Percentiles rank a stretch among this genome's conserved stretches.
These are phyloP conservation scores for Cafeteria roenbergensis DNA, from an alignment of 108 stramenopile genomes.

Conservation along the genomic window DNA sequence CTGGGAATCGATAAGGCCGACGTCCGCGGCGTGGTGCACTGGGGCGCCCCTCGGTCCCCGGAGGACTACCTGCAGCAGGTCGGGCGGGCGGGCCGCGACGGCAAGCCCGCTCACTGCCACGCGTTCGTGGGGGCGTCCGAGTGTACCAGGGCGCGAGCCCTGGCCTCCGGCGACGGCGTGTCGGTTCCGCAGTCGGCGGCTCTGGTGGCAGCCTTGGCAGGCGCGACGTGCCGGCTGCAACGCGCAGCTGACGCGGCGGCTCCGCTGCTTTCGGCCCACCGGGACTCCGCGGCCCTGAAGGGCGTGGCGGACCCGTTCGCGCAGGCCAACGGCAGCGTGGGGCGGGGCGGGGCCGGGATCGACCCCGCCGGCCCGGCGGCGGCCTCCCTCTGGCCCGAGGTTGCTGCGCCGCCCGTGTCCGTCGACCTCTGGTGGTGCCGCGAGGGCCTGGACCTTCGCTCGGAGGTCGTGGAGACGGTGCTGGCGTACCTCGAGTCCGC, in stretches of 20 bases:
- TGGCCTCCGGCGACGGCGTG: background rate
- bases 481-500: background rate
- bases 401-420: background rate
- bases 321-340: background rate
- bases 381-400: background rate
- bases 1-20: constrained; percentile 89
- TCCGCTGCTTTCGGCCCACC: too few species aligned
- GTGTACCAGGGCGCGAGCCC: background rate
- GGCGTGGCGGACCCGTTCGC: background rate
- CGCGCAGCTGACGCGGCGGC: too few species aligned
- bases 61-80: constrained; percentile 92
- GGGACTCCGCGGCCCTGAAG: too few species aligned
- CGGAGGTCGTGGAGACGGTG: background rate
- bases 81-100: constrained; percentile 87
- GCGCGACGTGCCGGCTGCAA: too few species aligned
- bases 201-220: background rate
- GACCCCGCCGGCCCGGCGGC: background rate
- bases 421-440: background rate
- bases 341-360: background rate
- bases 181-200: background rate
- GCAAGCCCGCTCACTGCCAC: constrained; percentile 50
- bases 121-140: background rate
- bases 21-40: constrained; percentile 71
- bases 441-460: background rate
- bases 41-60: constrained; percentile 65